Conservation (phyloP, 2,329 filamentous ascomycete species). For the Trichoderma cornu-damae region DNA sequence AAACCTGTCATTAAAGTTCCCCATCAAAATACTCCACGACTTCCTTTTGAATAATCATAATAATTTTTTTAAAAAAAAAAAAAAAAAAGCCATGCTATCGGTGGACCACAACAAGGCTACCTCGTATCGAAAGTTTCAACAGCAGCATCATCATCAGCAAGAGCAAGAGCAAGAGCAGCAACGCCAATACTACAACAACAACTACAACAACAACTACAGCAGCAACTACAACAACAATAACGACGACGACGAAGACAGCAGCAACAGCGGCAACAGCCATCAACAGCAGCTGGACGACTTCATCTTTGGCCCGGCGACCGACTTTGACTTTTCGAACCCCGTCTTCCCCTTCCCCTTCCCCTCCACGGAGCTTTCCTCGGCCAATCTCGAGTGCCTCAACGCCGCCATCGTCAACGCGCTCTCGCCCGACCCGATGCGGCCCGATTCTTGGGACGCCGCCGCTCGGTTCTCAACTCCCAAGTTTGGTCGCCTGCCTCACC, state of each 20-base stretch:
- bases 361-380: conserved; percentile 21
- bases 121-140: conserved; percentile 11
- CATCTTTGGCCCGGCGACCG: conserved; percentile 19
- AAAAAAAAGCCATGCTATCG: conserved; percentile 30
- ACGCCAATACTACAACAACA: conserved; percentile 16
- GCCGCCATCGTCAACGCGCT: conserved; percentile 25
- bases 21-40: conserved; percentile 6
- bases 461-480: conserved; percentile 36
- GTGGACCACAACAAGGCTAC: conserved; percentile 26
- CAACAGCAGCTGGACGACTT: conserved; percentile 22
- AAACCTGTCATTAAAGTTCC: conserved; percentile 23
- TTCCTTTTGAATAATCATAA: no score
- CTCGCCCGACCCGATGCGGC: conserved; percentile 36
- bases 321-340: conserved; percentile 3
- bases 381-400: conserved; percentile 24
- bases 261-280: conserved; percentile 14
- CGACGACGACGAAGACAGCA: no score
- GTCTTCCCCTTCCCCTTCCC: conserved; percentile 18
- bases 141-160: conserved; percentile 30
- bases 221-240: conserved; percentile 22
- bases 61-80: no score
- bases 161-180: conserved; percentile 19
- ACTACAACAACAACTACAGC: conserved; percentile 23
- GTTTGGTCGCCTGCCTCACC: conserved; percentile 42
- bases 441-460: conserved; percentile 38